Base-by-base conservation (phyloP, 2,329 filamentous ascomycete species). In the Ilyonectria sp. region DNA sequence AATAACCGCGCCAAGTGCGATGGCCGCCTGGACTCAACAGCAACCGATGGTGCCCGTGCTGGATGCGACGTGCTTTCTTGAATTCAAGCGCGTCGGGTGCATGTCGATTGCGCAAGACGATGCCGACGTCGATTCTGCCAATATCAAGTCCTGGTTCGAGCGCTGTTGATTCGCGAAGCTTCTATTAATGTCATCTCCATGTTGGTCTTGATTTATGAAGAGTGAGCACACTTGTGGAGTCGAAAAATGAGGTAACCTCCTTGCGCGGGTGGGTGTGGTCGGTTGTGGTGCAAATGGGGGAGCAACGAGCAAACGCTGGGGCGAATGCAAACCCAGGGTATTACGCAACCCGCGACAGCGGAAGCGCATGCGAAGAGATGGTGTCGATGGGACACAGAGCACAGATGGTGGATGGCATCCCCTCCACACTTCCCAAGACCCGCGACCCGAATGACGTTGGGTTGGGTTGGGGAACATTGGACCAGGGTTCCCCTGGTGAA, bases 1-100 rank as follows among this genome's bases (percentile, higher is more conserved):
- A 60, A 65, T 60, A 65, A 35, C 43, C 56, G 63, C 52, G 63
- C 56, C 57, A 55, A 60, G 63, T 47, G 46, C 35, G 23, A 49
- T 47, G 31, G 60, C 50, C 47, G 35, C 19, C 26, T 21, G 19
- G 35, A 33, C 31, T n/a, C 31, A 21, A 43, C 40, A 17, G 11
- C 26, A 37, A 43, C 9, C 23, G 35, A 60, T 31, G 13, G 44
- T 21, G 19, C 23, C 19, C 19, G n/a, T 23, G 13, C 9, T 29
- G 46, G 46, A 29, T 49, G 13, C 8, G 23, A 31, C 26, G 47
- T 46, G n/a, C n/a, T 43, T 44, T 7, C 44, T 21, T 10, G 9
- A 21, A 23, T 15, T n/a, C n/a, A 44, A n/a, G 26, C 4, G 13
- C 29, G 15, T n/a, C 2, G 15, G 40, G 40, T n/a, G 40, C 5